Evolutionary conservation across 2,329 filamentous ascomycete genomes (phyloP).

Genomic region (Trichoderma harzianum): DNA sequence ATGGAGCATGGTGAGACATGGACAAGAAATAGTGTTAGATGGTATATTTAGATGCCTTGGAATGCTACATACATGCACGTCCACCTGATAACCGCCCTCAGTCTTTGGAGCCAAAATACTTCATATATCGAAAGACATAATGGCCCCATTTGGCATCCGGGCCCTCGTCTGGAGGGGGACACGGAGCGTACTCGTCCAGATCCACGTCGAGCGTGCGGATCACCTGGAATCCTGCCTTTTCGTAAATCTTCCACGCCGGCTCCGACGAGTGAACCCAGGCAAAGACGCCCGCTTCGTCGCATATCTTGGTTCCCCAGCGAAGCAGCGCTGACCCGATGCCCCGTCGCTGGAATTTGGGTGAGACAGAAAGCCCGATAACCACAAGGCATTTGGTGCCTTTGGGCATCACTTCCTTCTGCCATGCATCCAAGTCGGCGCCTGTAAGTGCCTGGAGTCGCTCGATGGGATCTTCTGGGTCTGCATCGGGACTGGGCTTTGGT

Average conservation of each 20-base stretch:
- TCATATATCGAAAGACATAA: slow-evolving; percentile 36
- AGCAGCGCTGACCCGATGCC: slow-evolving; percentile 34
- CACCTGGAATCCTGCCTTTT: slow-evolving; percentile 30
- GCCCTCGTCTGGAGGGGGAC: slow-evolving; percentile 26
- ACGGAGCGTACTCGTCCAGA: slow-evolving; percentile 32
- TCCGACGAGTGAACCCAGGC: slow-evolving; percentile 37
- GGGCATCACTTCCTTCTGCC: slow-evolving; percentile 33
- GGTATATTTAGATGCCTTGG: neutral
- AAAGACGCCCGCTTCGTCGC: slow-evolving; percentile 29
- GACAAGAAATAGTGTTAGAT: neutral
- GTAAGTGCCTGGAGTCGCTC: slow-evolving; percentile 31
- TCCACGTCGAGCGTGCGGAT: slow-evolving; percentile 30
- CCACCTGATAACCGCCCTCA: neutral
- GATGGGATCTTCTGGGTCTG: slow-evolving; percentile 25
- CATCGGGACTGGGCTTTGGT: neutral
- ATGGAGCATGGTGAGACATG: neutral
- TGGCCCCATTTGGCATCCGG: slow-evolving; percentile 30
- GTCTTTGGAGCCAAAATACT: slow-evolving; percentile 22
- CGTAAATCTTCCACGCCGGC: slow-evolving; percentile 29
- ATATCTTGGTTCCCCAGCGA: slow-evolving; percentile 30
- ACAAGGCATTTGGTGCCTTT: slow-evolving; percentile 32
- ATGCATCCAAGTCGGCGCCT: slow-evolving; percentile 30
- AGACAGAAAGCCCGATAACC: slow-evolving; percentile 31
- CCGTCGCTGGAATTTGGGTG: slow-evolving; percentile 29
- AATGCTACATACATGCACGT: neutral